Evolutionary conservation across 2,329 filamentous ascomycete genomes (phyloP), one percentile per base, ranked within the genome.

Genomic region (Pyrenochaeta sp.): DNA sequence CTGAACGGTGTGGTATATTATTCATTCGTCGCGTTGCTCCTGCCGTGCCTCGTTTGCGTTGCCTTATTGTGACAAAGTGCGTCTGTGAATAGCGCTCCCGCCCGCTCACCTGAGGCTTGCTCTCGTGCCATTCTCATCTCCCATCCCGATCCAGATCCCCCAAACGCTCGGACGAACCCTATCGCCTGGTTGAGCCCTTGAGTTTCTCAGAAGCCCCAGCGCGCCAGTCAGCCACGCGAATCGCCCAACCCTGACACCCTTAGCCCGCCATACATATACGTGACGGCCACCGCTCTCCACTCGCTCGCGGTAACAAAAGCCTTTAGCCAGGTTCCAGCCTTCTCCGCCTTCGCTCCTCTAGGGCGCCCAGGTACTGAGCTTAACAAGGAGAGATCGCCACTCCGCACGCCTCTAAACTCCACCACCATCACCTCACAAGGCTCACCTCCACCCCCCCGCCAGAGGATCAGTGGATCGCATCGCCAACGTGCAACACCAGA

Each of bases 381-480:
- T 81, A 81, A 81, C 79, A 81, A 80, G 79, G 78, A 66, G 67
- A 43, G 80, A 82, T 82, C 80, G 80, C 77, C 80, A 73, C 76
- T 75, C 68, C 72, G 64, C 69, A 66, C 72, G 73, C 73, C 73
- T 73, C 71, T 69, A 28, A 64, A 71, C 72, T 72, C 68, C 74
- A 72, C 74, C 71, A 72, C 59, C 66, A 65, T 32, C 59, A 69
- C 52, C 60, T 62, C 62, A 65, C 60, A 60, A 64, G 59, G 60
- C 61, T 66, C 56, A 46, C 56, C 52, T 54, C 51, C 52, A 50
- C 54, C 57, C 59, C 59, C 19, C 59, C 64, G 52, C 61, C 59
- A 54, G 57, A 59, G 37, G 22, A 63, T 64, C 62, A 62, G 58
- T 61, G 56, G 50, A 62, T 59, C 64, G 60, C 63, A 58, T 65